These are phyloP conservation scores for Tuber brumale DNA, from an alignment of 495 filamentous ascomycete genomes.

Conservation along the genomic window DNA sequence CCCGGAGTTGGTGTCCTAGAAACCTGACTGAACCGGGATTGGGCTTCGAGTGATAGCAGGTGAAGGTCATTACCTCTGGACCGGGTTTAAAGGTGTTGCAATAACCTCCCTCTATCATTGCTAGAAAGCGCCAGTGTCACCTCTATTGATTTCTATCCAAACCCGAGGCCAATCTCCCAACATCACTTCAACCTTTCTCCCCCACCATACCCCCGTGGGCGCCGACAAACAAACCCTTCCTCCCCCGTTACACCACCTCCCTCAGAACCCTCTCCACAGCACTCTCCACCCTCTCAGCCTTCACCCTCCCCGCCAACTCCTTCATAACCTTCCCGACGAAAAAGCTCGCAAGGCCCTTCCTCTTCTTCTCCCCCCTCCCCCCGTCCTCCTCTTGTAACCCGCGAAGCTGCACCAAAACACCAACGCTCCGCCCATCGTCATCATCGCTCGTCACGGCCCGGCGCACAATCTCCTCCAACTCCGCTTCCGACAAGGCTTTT, in stretches of 20 bases:
- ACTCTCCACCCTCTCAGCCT: constrained; percentile 64
- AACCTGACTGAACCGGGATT: background rate
- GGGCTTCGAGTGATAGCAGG: background rate
- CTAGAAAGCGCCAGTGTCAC: background rate
- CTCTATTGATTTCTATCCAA: background rate
- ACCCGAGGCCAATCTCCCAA: background rate
- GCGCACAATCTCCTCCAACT: constrained; percentile 56
- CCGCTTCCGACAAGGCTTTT: constrained; percentile 52
- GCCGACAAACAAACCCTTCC: no score
- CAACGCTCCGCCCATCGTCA: constrained; percentile 49
- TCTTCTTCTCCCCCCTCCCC: constrained; percentile 65
- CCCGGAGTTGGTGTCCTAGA: background rate
- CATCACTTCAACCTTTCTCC: background rate
- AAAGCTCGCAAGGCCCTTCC: constrained; percentile 71
- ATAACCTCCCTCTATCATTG: background rate
- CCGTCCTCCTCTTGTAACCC: constrained; percentile 52
- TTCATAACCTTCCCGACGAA: constrained; percentile 90
- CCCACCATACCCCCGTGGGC: background rate
- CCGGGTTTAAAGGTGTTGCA: background rate
- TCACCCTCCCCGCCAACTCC: constrained; percentile 66
- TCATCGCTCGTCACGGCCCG: constrained; percentile 41
- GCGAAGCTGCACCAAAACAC: constrained; percentile 63
- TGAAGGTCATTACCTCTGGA: background rate
- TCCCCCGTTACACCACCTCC: constrained; percentile 9
- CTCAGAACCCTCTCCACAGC: constrained; percentile 55